These are phyloP conservation scores for Blastocystis hominis DNA, from an alignment of 352 stramenopile genomes.

Conservation along the genomic window DNA sequence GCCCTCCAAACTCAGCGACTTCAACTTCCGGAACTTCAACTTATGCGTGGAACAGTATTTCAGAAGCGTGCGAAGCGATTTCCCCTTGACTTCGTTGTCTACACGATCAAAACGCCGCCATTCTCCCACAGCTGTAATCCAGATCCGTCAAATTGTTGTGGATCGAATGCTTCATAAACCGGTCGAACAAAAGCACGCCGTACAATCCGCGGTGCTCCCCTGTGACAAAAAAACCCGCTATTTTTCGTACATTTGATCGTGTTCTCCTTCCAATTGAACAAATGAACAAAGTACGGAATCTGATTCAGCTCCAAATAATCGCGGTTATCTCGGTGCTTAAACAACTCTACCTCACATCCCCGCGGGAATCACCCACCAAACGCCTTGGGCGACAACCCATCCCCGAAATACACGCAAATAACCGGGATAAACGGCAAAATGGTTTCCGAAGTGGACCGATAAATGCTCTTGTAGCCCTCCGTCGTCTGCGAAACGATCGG, in stretches of 20 bases:
- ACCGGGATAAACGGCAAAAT: constrained; percentile 53
- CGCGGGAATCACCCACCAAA: not conserved
- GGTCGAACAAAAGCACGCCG: constrained; percentile 25
- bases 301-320: constrained; percentile 44
- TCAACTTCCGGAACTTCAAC: constrained; percentile 34
- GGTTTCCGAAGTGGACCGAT: constrained; percentile 16
- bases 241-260: constrained; percentile 23
- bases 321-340: constrained; percentile 46
- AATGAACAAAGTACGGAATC: constrained; percentile 41
- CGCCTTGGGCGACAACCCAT: constrained; percentile 9
- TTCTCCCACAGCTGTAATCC: not conserved
- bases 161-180: constrained; percentile 40
- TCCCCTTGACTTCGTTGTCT: constrained; percentile 23
- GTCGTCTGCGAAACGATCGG: constrained; percentile 48
- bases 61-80: not conserved
- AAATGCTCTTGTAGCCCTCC: constrained; percentile 35
- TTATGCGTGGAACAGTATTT: not conserved
- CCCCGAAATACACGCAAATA: constrained; percentile 53
- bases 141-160: constrained; percentile 31
- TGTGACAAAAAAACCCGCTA: not conserved
- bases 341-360: constrained; percentile 15
- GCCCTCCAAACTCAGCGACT: constrained; percentile 10
- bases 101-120: not conserved
- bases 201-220: constrained; percentile 34
- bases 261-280: constrained; percentile 43